Evolutionary conservation across 306 rosid species (phyloP).

Genomic region (Comarum palustre): DNA sequence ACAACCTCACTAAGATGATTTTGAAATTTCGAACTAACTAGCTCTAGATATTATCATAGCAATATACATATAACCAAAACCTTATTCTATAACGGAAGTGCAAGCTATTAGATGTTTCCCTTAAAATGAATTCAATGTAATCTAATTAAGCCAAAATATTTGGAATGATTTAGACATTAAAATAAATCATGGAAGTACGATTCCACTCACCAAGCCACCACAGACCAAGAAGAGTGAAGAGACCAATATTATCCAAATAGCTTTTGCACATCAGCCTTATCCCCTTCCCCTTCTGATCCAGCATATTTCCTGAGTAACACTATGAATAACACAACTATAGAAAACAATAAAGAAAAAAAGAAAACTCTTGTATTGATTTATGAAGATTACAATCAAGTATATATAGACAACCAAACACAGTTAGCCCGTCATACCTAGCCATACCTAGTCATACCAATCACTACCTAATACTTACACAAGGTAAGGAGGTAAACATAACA

Average conservation of each 20-base stretch:
- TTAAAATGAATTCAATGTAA: neutral
- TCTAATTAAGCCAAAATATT: neutral
- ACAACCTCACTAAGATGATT: neutral
- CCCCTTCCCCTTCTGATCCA: constrained; percentile 65
- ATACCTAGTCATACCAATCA: too few relatives aligned
- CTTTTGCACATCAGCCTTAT: constrained; percentile 65
- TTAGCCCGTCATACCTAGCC: too few relatives aligned
- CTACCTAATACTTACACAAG: too few relatives aligned
- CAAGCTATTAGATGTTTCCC: neutral
- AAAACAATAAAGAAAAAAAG: too few relatives aligned
- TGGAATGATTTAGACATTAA: neutral
- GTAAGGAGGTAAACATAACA: too few relatives aligned
- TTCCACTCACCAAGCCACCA: constrained; percentile 76
- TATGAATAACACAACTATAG: constrained; percentile 31
- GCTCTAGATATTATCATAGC: neutral
- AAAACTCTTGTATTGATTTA: too few relatives aligned
- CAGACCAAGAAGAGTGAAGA: constrained; percentile 61
- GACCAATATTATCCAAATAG: constrained; percentile 71
- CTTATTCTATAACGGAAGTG: neutral
- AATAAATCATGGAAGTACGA: neutral
- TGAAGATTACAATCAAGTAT: too few relatives aligned
- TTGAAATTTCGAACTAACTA: neutral
- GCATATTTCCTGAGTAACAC: constrained; percentile 68
- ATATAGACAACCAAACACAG: too few relatives aligned
- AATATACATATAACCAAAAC: neutral